Percentiles rank a stretch among this genome's conserved stretches.
Conservation (phyloP, 495 filamentous ascomycete genomes). For the Trichoderma gamsii region DNA sequence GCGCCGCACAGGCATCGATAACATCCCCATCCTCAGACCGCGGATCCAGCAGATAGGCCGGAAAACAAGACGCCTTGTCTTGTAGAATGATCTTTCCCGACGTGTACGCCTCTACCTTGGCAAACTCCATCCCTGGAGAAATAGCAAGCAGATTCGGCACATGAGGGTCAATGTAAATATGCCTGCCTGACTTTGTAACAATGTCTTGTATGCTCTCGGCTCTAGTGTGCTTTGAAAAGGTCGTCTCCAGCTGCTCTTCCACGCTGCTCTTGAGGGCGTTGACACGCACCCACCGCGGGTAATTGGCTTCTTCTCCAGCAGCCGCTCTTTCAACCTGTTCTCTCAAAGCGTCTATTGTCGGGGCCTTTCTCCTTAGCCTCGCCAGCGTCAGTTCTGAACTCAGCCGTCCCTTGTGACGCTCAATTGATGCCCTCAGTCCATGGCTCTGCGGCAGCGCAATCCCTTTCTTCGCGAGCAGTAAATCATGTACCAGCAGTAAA, state of each 20-base stretch:
- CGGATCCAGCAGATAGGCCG: conserved; percentile 73
- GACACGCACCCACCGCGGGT: conserved; percentile 85
- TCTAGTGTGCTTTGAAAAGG: conserved; percentile 54
- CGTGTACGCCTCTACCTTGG: conserved; percentile 62
- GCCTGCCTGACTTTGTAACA: conserved; percentile 26
- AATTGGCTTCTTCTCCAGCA: conserved; percentile 24
- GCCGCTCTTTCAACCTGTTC: conserved; percentile 44
- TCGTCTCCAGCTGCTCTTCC: conserved; percentile 59
- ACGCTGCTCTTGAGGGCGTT: conserved; percentile 71
- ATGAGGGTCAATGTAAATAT: conserved; percentile 60
- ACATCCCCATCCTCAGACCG: conserved; percentile 57
- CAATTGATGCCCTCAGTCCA: conserved; percentile 65
- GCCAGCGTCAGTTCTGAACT: conserved; percentile 74
- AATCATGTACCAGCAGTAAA: conserved; percentile 79
- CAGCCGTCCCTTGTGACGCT: conserved; percentile 74
- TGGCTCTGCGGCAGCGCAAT: conserved; percentile 72
- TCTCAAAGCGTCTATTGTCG: conserved; percentile 58
- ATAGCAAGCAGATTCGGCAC: conserved; percentile 80
- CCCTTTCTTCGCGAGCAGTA: conserved; percentile 71
- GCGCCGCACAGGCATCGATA: conserved; percentile 86
- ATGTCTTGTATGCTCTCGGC: conserved; percentile 43
- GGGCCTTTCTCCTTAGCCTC: conserved; percentile 62
- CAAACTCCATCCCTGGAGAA: conserved; percentile 60
- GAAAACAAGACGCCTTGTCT: conserved; percentile 96
- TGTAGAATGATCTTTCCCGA: conserved; percentile 79